These are phyloP conservation scores for Flaveria linearis DNA, from an alignment of 129 eudicot genomes.

Conservation along the genomic window DNA sequence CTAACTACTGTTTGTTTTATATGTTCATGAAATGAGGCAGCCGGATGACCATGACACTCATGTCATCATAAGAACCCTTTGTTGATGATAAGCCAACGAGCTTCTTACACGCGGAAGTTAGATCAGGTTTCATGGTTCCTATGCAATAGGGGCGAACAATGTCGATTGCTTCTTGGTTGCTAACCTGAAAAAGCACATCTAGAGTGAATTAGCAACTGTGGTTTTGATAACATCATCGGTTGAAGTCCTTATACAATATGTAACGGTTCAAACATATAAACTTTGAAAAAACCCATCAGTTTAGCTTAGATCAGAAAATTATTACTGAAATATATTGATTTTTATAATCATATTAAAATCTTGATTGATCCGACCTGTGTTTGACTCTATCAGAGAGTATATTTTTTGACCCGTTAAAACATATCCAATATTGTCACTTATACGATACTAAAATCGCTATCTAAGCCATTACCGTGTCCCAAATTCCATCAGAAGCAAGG, in stretches of 20 bases:
- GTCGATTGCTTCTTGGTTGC: slow-evolving; percentile 84
- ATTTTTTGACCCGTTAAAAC: background rate
- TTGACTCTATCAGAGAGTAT: background rate
- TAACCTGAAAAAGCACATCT: slow-evolving; percentile 51
- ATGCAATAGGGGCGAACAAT: slow-evolving; percentile 50
- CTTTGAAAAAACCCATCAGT: background rate
- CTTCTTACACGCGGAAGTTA: slow-evolving; percentile 65
- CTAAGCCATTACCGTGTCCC: slow-evolving; percentile 69
- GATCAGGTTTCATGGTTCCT: slow-evolving; percentile 41
- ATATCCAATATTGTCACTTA: background rate
- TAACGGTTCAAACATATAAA: background rate
- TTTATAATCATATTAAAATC: background rate
- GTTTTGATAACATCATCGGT: background rate
- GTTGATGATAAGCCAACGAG: slow-evolving; percentile 62
- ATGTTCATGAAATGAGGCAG: slow-evolving; percentile 44
- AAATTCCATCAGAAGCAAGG: slow-evolving; percentile 92
- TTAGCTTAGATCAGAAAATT: background rate
- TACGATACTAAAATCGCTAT: background rate
- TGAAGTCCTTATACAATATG: background rate
- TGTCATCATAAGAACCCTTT: slow-evolving; percentile 77
- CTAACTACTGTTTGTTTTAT: slow-evolving; percentile 15
- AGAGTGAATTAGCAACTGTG: background rate
- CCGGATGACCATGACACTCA: slow-evolving; percentile 71
- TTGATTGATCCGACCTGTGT: background rate
- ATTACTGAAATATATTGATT: no score